Evolutionary conservation across 768 basidiomycete species (phyloP), one percentile per base, ranked within the genome.

Genomic region (Mycena sanguinolenta): DNA sequence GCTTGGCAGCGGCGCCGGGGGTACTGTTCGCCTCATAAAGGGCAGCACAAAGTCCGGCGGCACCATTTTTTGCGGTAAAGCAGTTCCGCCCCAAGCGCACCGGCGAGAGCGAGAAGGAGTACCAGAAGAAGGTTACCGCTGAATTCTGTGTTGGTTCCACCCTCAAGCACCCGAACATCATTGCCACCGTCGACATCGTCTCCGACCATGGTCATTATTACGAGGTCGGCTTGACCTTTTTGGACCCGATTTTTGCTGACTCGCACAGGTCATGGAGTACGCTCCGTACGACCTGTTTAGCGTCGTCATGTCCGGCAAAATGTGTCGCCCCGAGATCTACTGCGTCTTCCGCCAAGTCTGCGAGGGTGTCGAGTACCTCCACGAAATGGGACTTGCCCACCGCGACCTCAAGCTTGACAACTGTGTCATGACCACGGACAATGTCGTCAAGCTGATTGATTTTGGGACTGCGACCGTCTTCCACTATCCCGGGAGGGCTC

Each of bases 381-480:
- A 99, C 82, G 93, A 95, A 73, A 91, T 99, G 85, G 98, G 98
- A 30, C 92, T 99, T 59, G 98, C 98, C 7, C 98, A 99, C 78
- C 95, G 98, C 53, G 98, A 99, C 81, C 90, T 99, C 83, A 99
- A 99, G 82, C 93, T 99, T 69, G 98, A 99, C 85, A 99, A 99
- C 80, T 99, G 98, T 81, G 98, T 99, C 84, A 98, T 99, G 95
- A 97, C 94, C n/a, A 85, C 85, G 4, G 87, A 92, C 77, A 96
- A 98, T 78, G 89, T 98, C 74, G 95, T 99, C 85, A 99, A 99
- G 80, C 89, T 99, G 74, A 99, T 99, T 83, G 98, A 99, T 82
- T 99, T 99, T 83, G 98, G 98, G 61, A 99, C 98, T 7, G 98
- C 98, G n/a, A 96, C 96, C 72, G 97, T 99, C 69, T 99, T 99